Percentiles rank a stretch among this genome's conserved stretches.
phyloP scores from a whole-genome alignment of 208 protist genomes.

The Balamuthia mandrillaris region DNA sequence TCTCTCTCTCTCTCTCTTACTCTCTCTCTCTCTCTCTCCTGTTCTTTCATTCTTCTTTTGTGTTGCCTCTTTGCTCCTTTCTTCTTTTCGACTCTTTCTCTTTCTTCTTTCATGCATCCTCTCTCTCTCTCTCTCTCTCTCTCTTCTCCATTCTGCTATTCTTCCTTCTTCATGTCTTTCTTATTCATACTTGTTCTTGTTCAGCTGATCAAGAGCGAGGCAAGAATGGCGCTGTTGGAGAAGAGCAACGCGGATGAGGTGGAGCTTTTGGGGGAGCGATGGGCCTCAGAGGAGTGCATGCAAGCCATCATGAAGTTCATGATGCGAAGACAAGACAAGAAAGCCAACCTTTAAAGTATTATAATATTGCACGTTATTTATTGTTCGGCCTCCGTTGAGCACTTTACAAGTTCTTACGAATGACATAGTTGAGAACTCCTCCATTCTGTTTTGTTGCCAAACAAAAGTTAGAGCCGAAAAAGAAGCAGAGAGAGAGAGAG shows the following conservation, averaged over 20 bases:
- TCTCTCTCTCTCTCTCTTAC: not conserved
- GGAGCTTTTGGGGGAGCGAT: not conserved
- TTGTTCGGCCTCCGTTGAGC: too few species aligned
- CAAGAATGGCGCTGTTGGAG: not conserved
- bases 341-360: not conserved
- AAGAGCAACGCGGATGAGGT: not conserved
- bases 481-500: not conserved
- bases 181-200: not conserved
- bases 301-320: conserved; percentile 12
- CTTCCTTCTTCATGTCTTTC: not conserved
- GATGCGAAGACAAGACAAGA: not conserved
- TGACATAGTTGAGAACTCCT: conserved; percentile 89
- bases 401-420: conserved; percentile 69
- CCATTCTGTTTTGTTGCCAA: conserved; percentile 66
- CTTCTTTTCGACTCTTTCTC: not conserved
- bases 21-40: too few species aligned
- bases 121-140: not conserved
- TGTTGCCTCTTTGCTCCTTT: not conserved
- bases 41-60: not conserved
- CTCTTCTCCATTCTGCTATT: not conserved
- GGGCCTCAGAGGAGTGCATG: conserved; percentile 4
- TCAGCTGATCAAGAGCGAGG: not conserved
- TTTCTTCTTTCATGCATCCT: not conserved
- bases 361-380: too few species aligned
- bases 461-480: not conserved